A percentile compares a stretch with the other conserved stretches of the same genome.
Conservation (phyloP, 768 basidiomycete genomes). For the Russula griseocarnosa region DNA sequence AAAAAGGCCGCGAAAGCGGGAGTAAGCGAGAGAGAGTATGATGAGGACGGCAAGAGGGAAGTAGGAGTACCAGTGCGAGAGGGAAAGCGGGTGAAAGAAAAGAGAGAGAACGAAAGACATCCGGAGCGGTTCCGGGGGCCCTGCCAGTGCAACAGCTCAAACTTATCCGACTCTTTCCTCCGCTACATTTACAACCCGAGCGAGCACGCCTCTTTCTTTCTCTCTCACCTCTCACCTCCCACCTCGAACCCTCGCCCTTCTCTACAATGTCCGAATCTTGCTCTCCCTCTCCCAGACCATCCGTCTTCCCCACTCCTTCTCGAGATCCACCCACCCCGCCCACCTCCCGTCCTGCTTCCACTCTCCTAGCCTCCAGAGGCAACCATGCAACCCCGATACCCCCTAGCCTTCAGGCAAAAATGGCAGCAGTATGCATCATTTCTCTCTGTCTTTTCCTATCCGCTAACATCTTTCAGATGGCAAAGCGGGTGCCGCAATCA, state of each 20-base stretch:
- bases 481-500: conserved; percentile 38
- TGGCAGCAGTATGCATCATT: conserved; percentile 68
- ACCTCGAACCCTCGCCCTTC: not conserved
- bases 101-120: not conserved
- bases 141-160: not conserved
- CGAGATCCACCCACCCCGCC: conserved; percentile 26
- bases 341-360: conserved; percentile 34
- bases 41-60: conserved; percentile 26
- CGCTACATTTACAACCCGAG: conserved; percentile 14
- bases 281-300: conserved; percentile 24
- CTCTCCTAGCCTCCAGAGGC: conserved; percentile 44
- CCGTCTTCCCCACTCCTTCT: conserved; percentile 24
- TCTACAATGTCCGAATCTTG: conserved; percentile 32
- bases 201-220: not conserved
- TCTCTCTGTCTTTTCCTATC: conserved; percentile 7
- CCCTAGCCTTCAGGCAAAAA: conserved; percentile 85
- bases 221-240: conserved; percentile 27
- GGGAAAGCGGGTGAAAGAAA: not conserved
- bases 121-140: not conserved
- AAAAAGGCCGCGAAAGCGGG: conserved; percentile 31
- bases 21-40: conserved; percentile 33
- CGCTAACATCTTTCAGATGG: conserved; percentile 41
- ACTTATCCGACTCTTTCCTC: not conserved
- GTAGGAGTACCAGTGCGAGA: not conserved
- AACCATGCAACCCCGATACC: conserved; percentile 68